Conservation (phyloP, 768 basidiomycete genomes). For the Trametes sanguinea region DNA sequence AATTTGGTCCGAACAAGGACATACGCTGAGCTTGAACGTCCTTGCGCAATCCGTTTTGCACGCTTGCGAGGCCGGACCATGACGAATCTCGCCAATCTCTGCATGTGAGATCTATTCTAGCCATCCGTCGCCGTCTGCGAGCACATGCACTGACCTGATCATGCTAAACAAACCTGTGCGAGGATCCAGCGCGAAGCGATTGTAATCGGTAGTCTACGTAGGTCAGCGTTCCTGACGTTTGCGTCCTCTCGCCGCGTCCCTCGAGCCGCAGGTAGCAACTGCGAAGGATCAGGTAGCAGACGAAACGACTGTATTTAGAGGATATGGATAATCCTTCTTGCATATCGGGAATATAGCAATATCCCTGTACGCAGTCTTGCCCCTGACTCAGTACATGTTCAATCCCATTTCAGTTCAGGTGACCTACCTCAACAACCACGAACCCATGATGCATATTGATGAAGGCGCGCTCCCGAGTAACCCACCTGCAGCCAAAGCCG, state of each 20-base stretch:
- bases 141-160: slow-evolving; percentile 57
- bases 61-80: slow-evolving; percentile 63
- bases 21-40: slow-evolving; percentile 62
- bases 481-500: slow-evolving; percentile 87
- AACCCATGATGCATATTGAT: slow-evolving; percentile 68
- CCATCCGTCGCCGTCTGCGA: background rate
- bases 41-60: slow-evolving; percentile 65
- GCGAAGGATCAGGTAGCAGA: slow-evolving; percentile 20
- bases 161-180: slow-evolving; percentile 79
- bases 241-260: slow-evolving; percentile 32
- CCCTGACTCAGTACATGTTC: slow-evolving; percentile 27
- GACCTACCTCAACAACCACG: slow-evolving; percentile 84
- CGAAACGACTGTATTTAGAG: slow-evolving; percentile 79
- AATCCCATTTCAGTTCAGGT: background rate
- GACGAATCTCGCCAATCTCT: slow-evolving; percentile 90
- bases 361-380: slow-evolving; percentile 81
- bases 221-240: slow-evolving; percentile 53
- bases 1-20: slow-evolving; percentile 78
- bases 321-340: slow-evolving; percentile 72
- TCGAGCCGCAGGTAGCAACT: slow-evolving; percentile 15
- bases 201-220: slow-evolving; percentile 92
- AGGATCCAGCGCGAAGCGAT: slow-evolving; percentile 85
- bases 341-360: slow-evolving; percentile 75
- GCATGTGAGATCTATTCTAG: background rate
- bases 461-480: slow-evolving; percentile 82